Percentiles rank a stretch among this genome's conserved stretches.
Evolutionary conservation across 306 rosid species (phyloP).

Genomic region (Lathyrus oleraceus): DNA sequence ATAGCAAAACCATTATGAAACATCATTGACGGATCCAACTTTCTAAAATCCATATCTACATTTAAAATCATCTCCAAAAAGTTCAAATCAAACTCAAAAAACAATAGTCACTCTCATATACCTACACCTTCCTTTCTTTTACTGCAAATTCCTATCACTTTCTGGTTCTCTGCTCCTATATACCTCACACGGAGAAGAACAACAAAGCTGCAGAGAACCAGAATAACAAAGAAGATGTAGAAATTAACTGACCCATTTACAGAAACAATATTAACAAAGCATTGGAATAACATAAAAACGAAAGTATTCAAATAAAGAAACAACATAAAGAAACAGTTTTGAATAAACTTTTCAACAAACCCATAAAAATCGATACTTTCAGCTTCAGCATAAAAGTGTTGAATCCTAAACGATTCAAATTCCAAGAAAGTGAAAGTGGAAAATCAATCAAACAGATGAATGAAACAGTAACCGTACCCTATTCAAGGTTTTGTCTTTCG

Average conservation of each 20-base stretch:
- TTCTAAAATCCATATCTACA: constrained; percentile 14
- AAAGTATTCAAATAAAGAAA: neutral
- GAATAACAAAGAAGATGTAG: neutral
- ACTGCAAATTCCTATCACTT: neutral
- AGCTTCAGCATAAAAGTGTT: neutral
- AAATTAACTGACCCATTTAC: neutral
- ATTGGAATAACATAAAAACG: neutral
- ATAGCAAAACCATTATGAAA: constrained; percentile 1
- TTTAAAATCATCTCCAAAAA: constrained; percentile 30
- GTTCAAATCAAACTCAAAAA: constrained; percentile 33
- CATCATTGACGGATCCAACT: constrained; percentile 19
- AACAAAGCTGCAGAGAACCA: constrained; percentile 27
- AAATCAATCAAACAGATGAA: constrained; percentile 38
- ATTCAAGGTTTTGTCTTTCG: constrained; percentile 33
- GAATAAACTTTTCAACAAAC: neutral
- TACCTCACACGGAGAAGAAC: neutral
- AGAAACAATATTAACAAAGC: neutral
- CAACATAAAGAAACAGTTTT: neutral
- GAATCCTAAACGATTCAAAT: neutral
- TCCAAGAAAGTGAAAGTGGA: neutral
- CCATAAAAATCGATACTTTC: neutral
- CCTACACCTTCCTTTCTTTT: constrained; percentile 2
- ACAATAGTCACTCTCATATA: constrained; percentile 12
- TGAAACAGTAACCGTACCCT: constrained; percentile 40
- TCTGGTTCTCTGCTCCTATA: constrained; percentile 3